Evolutionary conservation across 2,329 filamentous ascomycete genomes (phyloP), one percentile per base, ranked within the genome.

Genomic region (Pseudogymnoascus sp.): DNA sequence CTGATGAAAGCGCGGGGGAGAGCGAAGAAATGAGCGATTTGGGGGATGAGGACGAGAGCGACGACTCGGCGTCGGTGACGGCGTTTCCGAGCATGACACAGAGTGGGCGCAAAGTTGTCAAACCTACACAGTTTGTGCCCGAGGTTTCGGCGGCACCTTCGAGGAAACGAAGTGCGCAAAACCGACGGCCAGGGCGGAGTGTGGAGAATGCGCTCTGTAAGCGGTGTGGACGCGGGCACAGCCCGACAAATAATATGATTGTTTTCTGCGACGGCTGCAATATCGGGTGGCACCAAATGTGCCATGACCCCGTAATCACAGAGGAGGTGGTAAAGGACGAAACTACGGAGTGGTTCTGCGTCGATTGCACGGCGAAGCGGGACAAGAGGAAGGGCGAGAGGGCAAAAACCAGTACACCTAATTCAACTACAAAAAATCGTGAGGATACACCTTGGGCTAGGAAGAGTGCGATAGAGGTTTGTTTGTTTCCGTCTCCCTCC

Each of bases 201-300:
- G 50, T 57, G 66, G 83, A 86, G 70, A 79, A 84, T 65, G 80
- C 81, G 13, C 80, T 89, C 33, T 95, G 90, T 77, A 87, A 86
- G 69, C 82, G 84, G 67, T 96, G 91, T 75, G 82, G 86, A 62
- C 81, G 90, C 67, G 86, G 88, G 9, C 83, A 88, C 67, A 90
- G 88, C 70, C 87, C 88, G 2, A 74, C 79, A n/a, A 85, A 79
- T 68, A 95, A 95, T 76, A 84, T 87, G 76, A 93, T 96, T 72
- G 90, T 95, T 2, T 91, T 93, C 74, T 96, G 91, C 76, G 89
- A 93, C 75, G 86, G 86, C 15, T 96, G 91, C 77, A 90, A 91
- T 72, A 80, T 81, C 31, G 84, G 87, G 44, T 96, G 91, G 83
- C 91, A 96, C 74, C 89, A 92, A 73, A 84, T 85, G 70, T 96